Evolutionary conservation across 352 stramenopile genomes (phyloP).

Genomic region (Globisporangium abappressorium): DNA sequence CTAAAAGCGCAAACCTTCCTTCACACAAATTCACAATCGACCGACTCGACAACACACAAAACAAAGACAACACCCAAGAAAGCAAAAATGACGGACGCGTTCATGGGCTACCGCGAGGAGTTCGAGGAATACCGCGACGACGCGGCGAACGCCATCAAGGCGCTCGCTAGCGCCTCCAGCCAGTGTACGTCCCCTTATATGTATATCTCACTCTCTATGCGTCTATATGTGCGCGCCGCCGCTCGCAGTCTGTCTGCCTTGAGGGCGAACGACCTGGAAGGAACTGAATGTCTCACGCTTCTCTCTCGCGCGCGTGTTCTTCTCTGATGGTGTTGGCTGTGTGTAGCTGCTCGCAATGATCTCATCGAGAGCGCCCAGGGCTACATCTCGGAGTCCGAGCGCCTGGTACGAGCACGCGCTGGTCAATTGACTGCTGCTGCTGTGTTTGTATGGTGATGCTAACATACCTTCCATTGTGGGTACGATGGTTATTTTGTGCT

Average conservation of each 20-base stretch:
- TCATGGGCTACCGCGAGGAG: slow-evolving; percentile 75
- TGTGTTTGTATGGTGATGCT: neutral
- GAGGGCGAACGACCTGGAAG: neutral
- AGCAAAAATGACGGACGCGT: slow-evolving; percentile 63
- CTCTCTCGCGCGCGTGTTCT: neutral
- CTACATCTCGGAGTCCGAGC: slow-evolving; percentile 71
- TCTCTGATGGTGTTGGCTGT: slow-evolving; percentile 5
- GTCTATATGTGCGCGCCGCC: neutral
- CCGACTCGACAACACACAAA: neutral
- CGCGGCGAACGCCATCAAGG: slow-evolving; percentile 57
- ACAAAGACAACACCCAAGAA: neutral
- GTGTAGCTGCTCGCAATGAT: slow-evolving; percentile 41
- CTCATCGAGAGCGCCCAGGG: slow-evolving; percentile 44
- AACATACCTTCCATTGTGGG: neutral
- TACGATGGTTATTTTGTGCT: neutral
- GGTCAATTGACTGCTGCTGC: neutral
- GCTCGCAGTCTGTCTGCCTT: neutral
- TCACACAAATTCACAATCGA: neutral
- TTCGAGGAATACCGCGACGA: slow-evolving; percentile 81
- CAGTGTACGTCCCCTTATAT: slow-evolving; percentile 12
- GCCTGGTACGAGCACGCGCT: slow-evolving; percentile 36
- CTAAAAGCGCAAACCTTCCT: too few relatives aligned
- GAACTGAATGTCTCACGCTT: neutral
- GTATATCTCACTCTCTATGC: neutral
- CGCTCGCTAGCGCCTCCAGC: slow-evolving; percentile 37